Percentiles rank a stretch among this genome's conserved stretches.
phyloP scores from a whole-genome alignment of 1,284 basidiomycete genomes.

The Schizophyllum amplum region DNA sequence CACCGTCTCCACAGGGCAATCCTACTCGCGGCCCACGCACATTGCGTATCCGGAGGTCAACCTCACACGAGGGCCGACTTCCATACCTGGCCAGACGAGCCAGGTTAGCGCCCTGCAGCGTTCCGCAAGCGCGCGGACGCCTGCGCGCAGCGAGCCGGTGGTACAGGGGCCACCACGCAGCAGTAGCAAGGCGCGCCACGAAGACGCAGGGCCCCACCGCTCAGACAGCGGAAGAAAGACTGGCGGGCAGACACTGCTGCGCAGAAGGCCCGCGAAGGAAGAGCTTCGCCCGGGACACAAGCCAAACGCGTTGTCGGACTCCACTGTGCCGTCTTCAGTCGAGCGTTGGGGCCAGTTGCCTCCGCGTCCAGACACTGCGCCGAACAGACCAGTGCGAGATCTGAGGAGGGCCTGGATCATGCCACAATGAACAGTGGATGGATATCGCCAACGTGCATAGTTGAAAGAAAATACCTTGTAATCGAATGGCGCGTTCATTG shows the following conservation, averaged over 20 bases:
- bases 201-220: background rate
- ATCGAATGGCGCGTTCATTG: no score
- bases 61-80: no score
- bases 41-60: background rate
- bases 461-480: no score
- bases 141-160: no score
- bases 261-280: background rate
- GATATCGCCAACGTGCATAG: no score
- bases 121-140: background rate
- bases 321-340: background rate
- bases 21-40: background rate
- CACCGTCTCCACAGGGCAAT: background rate
- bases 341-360: background rate
- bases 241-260: background rate
- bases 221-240: background rate
- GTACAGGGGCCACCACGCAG: no score
- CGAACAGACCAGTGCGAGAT: no score
- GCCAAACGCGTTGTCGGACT: background rate
- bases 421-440: no score
- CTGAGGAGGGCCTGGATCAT: no score
- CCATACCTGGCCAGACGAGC: background rate
- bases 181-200: no score
- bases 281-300: background rate
- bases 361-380: no score
- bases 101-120: background rate